These are phyloP conservation scores for Haplosporangium gracile DNA, from an alignment of 192 early-diverging fungal species.

Conservation along the genomic window DNA sequence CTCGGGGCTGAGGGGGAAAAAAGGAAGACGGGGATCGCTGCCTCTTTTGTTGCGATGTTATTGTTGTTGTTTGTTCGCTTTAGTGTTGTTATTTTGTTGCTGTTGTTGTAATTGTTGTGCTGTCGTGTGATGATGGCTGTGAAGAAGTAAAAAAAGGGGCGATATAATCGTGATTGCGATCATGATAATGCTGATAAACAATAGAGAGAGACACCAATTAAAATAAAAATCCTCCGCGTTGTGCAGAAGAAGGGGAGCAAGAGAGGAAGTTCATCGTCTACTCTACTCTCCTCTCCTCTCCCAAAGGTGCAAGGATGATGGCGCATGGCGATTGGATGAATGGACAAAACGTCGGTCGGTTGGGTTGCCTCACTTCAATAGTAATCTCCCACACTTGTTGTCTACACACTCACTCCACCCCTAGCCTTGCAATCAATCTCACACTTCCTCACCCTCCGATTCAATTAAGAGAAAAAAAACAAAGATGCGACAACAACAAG, in stretches of 20 bases:
- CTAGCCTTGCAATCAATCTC: not conserved
- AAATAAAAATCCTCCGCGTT: conserved; percentile 2
- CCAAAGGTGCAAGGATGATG: not conserved
- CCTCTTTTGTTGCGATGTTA: not conserved
- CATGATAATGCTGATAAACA: conserved; percentile 7
- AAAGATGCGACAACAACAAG: not conserved
- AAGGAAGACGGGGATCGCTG: not conserved
- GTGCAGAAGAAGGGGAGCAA: not conserved
- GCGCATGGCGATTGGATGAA: not conserved
- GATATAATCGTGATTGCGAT: conserved; percentile 7
- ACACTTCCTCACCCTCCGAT: not conserved
- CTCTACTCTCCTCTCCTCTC: not conserved
- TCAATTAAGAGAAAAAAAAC: not conserved
- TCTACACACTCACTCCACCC: not conserved
- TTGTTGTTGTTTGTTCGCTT: not conserved
- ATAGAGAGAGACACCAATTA: not conserved
- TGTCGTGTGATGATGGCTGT: conserved; percentile 1
- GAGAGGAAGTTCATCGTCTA: not conserved
- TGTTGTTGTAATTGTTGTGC: not conserved
- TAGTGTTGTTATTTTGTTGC: not conserved
- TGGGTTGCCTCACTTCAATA: not conserved
- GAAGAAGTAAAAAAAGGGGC: not conserved
- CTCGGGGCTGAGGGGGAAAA: not conserved
- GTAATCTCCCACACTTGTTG: conserved; percentile 9
- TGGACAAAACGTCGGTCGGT: not conserved